Base-by-base conservation (phyloP, 805 yeast genomes). In the Trichomonascus vanleenenianus region DNA sequence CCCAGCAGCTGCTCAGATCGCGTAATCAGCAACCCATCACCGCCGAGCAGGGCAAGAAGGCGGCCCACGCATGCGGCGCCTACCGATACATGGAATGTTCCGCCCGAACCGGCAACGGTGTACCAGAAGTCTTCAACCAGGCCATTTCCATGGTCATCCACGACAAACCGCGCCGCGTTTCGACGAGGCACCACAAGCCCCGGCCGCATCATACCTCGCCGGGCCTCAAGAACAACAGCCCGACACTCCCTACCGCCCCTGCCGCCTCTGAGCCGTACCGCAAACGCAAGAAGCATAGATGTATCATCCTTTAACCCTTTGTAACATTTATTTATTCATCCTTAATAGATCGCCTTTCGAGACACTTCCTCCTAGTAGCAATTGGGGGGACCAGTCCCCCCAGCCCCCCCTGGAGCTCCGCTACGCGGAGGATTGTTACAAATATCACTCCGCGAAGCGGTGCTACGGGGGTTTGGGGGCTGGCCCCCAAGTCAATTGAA, bases 51-150 rank as follows among this genome's bases (percentile, higher is more conserved):
- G 82, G 81, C 2, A 68, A 72, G 16, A 70, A 68, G 41, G 55
- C 79, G 15, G 85, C 88, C 1, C 64, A 68, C 15, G 73, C 73
- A 33, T 72, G 82, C 45, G 83, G 83, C 32, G 91, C 94, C 0
- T 67, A 75, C 30, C 79, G 78, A 3, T 91, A 85, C 59, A 63
- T 85, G 43, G 84, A 83, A 61, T 86, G 95, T 59, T 84, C 94
- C 6, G 86, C 96, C 3, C 81, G 78, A 53, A 42, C 74, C 15
- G 78, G 79, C 70, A 71, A 73, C 47, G 85, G 86, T 46, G 76
- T 89, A 8, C 67, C 69, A 41, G 75, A 77, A 30, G 81, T 87
- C 1, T 88, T 89, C 61, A 74, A 82, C 55, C 66, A 71, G 40
- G 86, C 86, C 8, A 62, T 76, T 47, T 57, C 65, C 47, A 61